Evolutionary conservation across 441 rosid species (phyloP).

Genomic region (Dalechampia spathulata): DNA sequence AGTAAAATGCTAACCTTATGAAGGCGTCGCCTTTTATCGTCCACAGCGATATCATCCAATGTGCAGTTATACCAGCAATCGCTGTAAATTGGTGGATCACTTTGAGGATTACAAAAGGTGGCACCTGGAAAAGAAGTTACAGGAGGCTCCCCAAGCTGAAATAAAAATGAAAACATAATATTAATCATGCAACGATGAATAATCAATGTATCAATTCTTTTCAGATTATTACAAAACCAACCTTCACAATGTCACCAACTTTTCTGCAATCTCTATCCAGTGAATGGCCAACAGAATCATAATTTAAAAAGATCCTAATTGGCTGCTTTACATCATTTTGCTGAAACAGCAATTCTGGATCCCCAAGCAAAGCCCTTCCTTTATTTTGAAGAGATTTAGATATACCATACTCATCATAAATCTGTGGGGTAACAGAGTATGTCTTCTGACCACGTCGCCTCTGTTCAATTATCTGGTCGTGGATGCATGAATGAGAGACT

Average conservation of each 20-base stretch:
- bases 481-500: slow-evolving; percentile 85
- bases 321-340: slow-evolving; percentile 68
- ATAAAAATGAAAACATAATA: slow-evolving; percentile 11
- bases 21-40: slow-evolving; percentile 82
- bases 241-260: slow-evolving; percentile 92
- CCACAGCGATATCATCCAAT: slow-evolving; percentile 76
- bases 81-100: slow-evolving; percentile 72
- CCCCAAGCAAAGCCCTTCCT: slow-evolving; percentile 76
- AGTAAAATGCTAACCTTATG: slow-evolving; percentile 87
- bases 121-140: slow-evolving; percentile 34
- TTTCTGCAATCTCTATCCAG: slow-evolving; percentile 79
- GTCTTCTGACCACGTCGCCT: slow-evolving; percentile 86
- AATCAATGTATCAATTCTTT: slow-evolving; percentile 1
- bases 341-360: slow-evolving; percentile 24
- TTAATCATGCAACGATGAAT: slow-evolving; percentile 10
- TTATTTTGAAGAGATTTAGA: slow-evolving; percentile 34
- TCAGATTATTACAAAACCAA: slow-evolving; percentile 24
- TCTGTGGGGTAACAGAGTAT: slow-evolving; percentile 83
- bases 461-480: slow-evolving; percentile 86
- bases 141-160: slow-evolving; percentile 94
- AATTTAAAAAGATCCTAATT: slow-evolving; percentile 87
- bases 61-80: slow-evolving; percentile 99
- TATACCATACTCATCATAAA: slow-evolving; percentile 48
- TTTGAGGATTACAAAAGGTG: slow-evolving; percentile 74
- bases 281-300: slow-evolving; percentile 98